Evolutionary conservation across 108 stramenopile genomes (phyloP).

Genomic region (Skeletonema potamos): DNA sequence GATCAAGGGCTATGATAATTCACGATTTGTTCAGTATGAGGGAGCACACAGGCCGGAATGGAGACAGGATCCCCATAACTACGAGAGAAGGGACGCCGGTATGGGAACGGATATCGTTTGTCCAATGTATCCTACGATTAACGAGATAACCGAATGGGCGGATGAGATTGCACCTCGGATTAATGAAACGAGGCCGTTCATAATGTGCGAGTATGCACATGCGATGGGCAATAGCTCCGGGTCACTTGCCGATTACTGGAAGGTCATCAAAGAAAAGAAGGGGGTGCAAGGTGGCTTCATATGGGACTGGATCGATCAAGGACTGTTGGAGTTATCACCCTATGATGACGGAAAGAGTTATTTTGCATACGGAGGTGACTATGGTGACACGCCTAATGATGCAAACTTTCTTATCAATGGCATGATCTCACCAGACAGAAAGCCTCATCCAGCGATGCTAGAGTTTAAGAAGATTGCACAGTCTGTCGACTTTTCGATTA

Average conservation of each 20-base stretch:
- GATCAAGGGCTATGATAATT: slow-evolving; percentile 68
- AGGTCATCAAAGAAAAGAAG: slow-evolving; percentile 66
- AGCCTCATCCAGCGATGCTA: slow-evolving; percentile 86
- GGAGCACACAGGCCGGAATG: slow-evolving; percentile 42
- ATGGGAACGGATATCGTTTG: slow-evolving; percentile 91
- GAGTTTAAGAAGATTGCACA: slow-evolving; percentile 89
- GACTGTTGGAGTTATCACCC: slow-evolving; percentile 43
- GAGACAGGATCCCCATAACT: slow-evolving; percentile 28
- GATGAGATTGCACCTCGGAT: slow-evolving; percentile 34
- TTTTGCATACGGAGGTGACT: slow-evolving; percentile 95
- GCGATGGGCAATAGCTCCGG: slow-evolving; percentile 97
- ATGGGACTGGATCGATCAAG: slow-evolving; percentile 98
- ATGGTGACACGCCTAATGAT: slow-evolving; percentile 78
- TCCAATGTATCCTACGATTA: slow-evolving; percentile 92
- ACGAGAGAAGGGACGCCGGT: slow-evolving; percentile 61
- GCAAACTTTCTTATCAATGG: slow-evolving; percentile 95
- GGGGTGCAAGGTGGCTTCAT: slow-evolving; percentile 95
- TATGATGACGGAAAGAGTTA: slow-evolving; percentile 29
- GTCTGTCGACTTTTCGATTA: slow-evolving; percentile 58
- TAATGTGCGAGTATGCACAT: slow-evolving; percentile 90
- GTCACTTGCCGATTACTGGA: slow-evolving; percentile 88
- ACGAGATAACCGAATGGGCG: slow-evolving; percentile 53
- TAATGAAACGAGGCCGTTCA: slow-evolving; percentile 81
- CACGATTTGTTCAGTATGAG: slow-evolving; percentile 80
- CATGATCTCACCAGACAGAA: slow-evolving; percentile 84